Evolutionary conservation across 2,329 filamentous ascomycete species (phyloP), one percentile per base, ranked within the genome.

Genomic region (Fusarium hainanense): DNA sequence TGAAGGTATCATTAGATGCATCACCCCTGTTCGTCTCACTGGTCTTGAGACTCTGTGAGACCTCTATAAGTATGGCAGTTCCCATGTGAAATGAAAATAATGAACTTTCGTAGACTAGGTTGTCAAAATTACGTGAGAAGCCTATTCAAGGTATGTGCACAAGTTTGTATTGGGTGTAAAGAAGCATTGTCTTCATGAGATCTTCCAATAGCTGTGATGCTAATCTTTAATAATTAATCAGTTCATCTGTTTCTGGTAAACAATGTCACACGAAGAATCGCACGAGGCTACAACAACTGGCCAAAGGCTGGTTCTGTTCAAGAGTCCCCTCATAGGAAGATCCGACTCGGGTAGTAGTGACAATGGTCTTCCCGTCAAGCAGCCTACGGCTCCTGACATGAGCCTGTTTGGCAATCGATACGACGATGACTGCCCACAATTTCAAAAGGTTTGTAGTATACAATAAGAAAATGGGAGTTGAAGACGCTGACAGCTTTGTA

Each of bases 231-330:
- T 6, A 20, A 28, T 30, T 20, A 10, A 10, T 18, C 23, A 32
- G 20, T 27, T 18, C 2, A n/a, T 14, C 28, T 20, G 12, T 23
- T 41, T 21, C 30, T 40, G n/a, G 12, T 32, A 23, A 20, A 67
- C 32, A 55, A 77, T 77, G 76, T 20, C 58, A 6, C 56, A 42
- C 14, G 46, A 68, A 43, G 40, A 70, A 14, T 4, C 30, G 20
- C 37, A 30, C 40, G 49, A 62, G 42, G 41, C 25, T 30, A 46
- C n/a, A 41, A 61, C 46, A 4, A 16, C 65, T 56, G 56, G 60
- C 18, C 69, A 74, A 54, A 79, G 77, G 66, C 76, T 79, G 11
- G 71, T 72, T 48, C 68, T 79, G 25, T 66, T 79, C 63, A 78
- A 77, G 58, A 79, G 76, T 57, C 78, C 78, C 6, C 59, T 79